Conservation (phyloP, 352 stramenopile species). For the Aphanomyces euteiches region DNA sequence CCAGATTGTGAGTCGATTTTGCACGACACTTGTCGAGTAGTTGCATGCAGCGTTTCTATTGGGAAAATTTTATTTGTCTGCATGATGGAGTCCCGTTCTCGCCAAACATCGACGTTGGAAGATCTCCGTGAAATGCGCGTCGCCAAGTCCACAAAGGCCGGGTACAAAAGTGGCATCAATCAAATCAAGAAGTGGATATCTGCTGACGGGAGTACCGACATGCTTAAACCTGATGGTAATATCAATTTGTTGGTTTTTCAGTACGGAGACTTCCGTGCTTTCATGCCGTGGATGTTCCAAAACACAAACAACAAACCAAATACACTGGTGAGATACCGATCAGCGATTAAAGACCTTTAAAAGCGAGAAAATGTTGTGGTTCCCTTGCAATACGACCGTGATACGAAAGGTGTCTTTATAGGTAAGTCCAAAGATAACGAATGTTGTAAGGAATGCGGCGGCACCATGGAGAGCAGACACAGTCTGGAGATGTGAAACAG, state of each 20-base stretch:
- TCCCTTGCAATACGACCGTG: not conserved
- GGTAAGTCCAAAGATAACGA: not conserved
- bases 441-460: not conserved
- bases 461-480: conserved; percentile 1
- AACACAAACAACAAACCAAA: conserved; percentile 1
- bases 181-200: conserved; percentile 18
- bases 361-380: not conserved
- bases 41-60: not conserved
- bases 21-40: conserved; percentile 3
- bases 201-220: not conserved
- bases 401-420: conserved; percentile 5
- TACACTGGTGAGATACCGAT: conserved; percentile 3
- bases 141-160: conserved; percentile 12
- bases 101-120: not conserved
- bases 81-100: not conserved
- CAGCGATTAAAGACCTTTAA: conserved; percentile 1
- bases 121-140: conserved; percentile 9
- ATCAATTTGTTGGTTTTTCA: not conserved
- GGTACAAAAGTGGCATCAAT: conserved; percentile 13
- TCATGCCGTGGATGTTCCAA: not conserved
- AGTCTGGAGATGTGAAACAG: not conserved
- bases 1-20: not conserved
- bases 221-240: not conserved
- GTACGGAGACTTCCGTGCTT: conserved; percentile 5
- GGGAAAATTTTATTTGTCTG: not conserved